Evolutionary conservation across 352 stramenopile genomes (phyloP).

Genomic region (Plasmopara viticola): DNA sequence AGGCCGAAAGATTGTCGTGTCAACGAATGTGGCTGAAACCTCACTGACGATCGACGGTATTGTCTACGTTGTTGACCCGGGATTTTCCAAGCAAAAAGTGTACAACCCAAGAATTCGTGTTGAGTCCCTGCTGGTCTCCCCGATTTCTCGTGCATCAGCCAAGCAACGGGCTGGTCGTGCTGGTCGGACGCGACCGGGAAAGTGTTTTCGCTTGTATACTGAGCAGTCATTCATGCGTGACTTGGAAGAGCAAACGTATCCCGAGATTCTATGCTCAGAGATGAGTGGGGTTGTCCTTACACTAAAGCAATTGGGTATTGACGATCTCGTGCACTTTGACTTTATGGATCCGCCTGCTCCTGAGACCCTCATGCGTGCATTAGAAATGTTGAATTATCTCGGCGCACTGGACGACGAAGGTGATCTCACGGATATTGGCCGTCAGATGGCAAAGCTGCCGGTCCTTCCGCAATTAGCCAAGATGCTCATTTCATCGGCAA

Average conservation of each 20-base stretch:
- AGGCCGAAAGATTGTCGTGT: constrained; percentile 96
- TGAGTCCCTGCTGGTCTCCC: constrained; percentile 97
- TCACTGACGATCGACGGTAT: constrained; percentile 99
- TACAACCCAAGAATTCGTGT: constrained; percentile 99
- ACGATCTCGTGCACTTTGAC: constrained; percentile 99
- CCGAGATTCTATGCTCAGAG: constrained; percentile 96
- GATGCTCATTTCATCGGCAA: constrained; percentile 92
- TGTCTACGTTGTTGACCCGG: constrained; percentile 99
- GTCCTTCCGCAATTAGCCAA: constrained; percentile 97
- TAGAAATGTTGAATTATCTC: constrained; percentile 98
- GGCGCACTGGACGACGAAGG: constrained; percentile 97
- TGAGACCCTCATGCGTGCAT: constrained; percentile 96
- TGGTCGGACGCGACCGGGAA: constrained; percentile 87
- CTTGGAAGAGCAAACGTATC: constrained; percentile 98
- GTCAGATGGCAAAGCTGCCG: constrained; percentile 95
- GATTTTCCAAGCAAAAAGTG: constrained; percentile 99
- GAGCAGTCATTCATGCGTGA: constrained; percentile 96
- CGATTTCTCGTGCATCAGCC: constrained; percentile 95
- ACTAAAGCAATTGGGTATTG: constrained; percentile 97
- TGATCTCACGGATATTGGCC: constrained; percentile 88
- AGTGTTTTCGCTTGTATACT: constrained; percentile 98
- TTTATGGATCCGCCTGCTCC: constrained; percentile 99
- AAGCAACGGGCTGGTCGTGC: constrained; percentile 91
- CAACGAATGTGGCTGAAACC: constrained; percentile 99
- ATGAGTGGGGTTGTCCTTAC: constrained; percentile 96